Evolutionary conservation across 768 basidiomycete species (phyloP).

Genomic region (Suillus ampliporus): DNA sequence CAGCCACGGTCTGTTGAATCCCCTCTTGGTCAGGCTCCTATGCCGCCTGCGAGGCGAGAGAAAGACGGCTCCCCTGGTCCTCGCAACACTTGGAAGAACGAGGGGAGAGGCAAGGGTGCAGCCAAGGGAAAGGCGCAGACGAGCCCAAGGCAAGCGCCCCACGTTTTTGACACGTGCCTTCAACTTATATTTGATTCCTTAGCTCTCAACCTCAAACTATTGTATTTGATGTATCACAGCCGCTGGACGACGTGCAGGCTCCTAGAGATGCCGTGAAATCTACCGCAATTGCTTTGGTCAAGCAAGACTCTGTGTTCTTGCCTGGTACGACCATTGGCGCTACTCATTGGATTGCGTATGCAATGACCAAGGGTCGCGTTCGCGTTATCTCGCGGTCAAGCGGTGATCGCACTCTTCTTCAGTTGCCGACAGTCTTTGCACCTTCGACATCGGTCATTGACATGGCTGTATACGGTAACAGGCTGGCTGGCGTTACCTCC

Average conservation of each 20-base stretch:
- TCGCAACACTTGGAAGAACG: slow-evolving; percentile 47
- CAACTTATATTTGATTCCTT: slow-evolving; percentile 13
- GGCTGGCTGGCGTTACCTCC: slow-evolving; percentile 84
- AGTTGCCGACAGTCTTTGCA: slow-evolving; percentile 69
- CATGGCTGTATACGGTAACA: slow-evolving; percentile 85
- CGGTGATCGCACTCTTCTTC: slow-evolving; percentile 86
- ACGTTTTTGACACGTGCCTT: not conserved
- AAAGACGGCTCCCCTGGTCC: slow-evolving; percentile 77
- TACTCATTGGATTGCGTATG: slow-evolving; percentile 92
- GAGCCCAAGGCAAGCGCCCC: slow-evolving; percentile 59
- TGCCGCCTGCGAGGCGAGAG: slow-evolving; percentile 51
- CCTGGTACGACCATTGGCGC: slow-evolving; percentile 90
- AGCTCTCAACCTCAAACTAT: slow-evolving; percentile 73
- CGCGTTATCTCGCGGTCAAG: slow-evolving; percentile 89
- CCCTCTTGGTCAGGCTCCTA: slow-evolving; percentile 48
- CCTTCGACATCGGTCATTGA: slow-evolving; percentile 71
- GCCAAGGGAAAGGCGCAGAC: slow-evolving; percentile 51
- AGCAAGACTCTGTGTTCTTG: slow-evolving; percentile 82
- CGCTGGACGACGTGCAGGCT: slow-evolving; percentile 77
- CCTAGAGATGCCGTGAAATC: slow-evolving; percentile 79
- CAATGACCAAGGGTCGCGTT: slow-evolving; percentile 90
- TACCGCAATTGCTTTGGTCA: slow-evolving; percentile 89
- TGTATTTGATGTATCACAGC: slow-evolving; percentile 75
- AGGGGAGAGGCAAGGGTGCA: slow-evolving; percentile 43
- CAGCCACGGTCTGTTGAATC: slow-evolving; percentile 59